Base-by-base conservation (phyloP, 2,329 filamentous ascomycete genomes). In the Knoxdaviesia proteae region DNA sequence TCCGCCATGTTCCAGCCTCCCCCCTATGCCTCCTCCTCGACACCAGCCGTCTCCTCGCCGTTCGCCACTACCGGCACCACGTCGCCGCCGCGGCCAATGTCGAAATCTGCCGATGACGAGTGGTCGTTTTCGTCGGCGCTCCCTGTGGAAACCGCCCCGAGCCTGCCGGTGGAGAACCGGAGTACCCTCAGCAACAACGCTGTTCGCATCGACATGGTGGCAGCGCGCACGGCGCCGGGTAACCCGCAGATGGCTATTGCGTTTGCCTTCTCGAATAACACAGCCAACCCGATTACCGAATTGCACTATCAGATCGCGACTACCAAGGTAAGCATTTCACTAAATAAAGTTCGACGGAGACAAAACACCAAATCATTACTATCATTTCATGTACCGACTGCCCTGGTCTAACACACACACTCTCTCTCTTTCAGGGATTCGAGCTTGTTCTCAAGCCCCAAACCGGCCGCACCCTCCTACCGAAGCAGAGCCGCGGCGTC, bases 61-160 rank as follows among this genome's bases (percentile, higher is more conserved):
- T 36, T 53, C 1, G 46, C 51, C 6, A 47, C 51, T 7, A 40
- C 52, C 4, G 50, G 55, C 6, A 48, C 53, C 20, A 20, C 20
- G 20, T 20, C 3, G 43, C 55, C 0, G 43, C 61, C 0, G 47
- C 55, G 4, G 49, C 52, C 6, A 53, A 61, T 6, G 64, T 63
- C 41, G 74, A 82, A 20, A 20, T 20, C 20, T 20, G 20, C 20
- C 39, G 88, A 94, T 41, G 88, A 96, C 49, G 88, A 96, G 54
- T 96, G 88, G 87, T 81, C 76, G 30, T 96, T 96, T 57, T 76
- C 83, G 3, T 96, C 88, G 0, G 79, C 88, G 0, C 67, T 94
- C 9, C 88, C 88, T 32, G 59, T 66, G 3, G 66, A 73, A 47
- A 47, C 59, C 10, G 53, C 63, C 42, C 53, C 65, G 11, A 52